Evolutionary conservation across 2,329 filamentous ascomycete genomes (phyloP).

Genomic region (Microascus cirrosus): DNA sequence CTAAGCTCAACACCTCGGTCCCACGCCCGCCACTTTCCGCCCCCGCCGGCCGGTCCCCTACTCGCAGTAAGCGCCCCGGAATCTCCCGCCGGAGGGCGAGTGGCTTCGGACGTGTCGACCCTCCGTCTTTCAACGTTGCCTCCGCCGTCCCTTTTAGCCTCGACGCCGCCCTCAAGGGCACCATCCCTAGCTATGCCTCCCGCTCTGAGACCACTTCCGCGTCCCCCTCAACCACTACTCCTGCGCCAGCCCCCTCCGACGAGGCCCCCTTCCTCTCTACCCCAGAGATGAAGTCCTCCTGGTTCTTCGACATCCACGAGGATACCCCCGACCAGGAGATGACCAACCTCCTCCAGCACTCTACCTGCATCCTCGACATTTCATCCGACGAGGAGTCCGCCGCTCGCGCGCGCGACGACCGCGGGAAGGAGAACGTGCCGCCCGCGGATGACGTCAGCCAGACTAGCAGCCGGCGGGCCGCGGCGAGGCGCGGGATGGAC

Average conservation of each 20-base stretch:
- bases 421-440: conserved; percentile 89
- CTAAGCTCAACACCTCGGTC: conserved; percentile 30
- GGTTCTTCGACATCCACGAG: conserved; percentile 55
- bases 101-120: conserved; percentile 58
- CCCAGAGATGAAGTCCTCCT: background rate
- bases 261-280: conserved; percentile 37
- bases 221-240: conserved; percentile 14
- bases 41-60: conserved; percentile 74
- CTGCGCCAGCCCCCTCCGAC: conserved; percentile 10
- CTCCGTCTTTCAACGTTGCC: conserved; percentile 44
- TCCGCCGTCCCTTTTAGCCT: conserved; percentile 63
- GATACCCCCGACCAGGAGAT: conserved; percentile 85
- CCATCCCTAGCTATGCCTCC: conserved; percentile 50
- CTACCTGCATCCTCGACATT: conserved; percentile 77
- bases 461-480: conserved; percentile 26
- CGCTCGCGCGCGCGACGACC: conserved; percentile 43
- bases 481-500: conserved; percentile 21
- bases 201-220: conserved; percentile 20
- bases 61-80: conserved; percentile 54
- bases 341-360: conserved; percentile 87
- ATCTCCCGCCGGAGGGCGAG: conserved; percentile 46
- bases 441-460: conserved; percentile 56
- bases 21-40: conserved; percentile 46
- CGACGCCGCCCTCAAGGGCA: conserved; percentile 71
- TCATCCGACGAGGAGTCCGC: conserved; percentile 71